Evolutionary conservation across 2,329 filamentous ascomycete genomes (phyloP), one percentile per base, ranked within the genome.

Genomic region (Fusarium globosum): DNA sequence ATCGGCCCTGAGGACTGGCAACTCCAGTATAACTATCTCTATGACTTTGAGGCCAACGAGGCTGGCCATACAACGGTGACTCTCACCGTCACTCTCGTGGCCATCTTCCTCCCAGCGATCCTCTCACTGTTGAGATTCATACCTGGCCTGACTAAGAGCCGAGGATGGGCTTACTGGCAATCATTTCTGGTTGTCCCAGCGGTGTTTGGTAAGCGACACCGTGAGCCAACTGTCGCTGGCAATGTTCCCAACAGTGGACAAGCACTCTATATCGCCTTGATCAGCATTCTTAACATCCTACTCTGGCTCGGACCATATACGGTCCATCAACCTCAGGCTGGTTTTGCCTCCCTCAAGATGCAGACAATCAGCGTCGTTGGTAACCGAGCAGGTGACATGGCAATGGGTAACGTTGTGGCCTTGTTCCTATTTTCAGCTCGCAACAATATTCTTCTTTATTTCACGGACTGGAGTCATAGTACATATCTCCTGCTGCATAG

Each of bases 41-140:
- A 84, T 15, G 85, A 87, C 62, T 88, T 88, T 45, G 87, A 89
- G 56, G 80, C 80, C 68, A 88, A 88, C 42, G 81, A 83, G 55
- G 62, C 41, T 3, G 73, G 78, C 7, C 78, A 80, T 48, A 72
- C 76, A 38, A 55, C 35, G 4, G 45, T 38, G 15, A 42, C 59
- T 3, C 60, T 42, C 18, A 68, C 80, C 28, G 71, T 75, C 26
- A 57, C 81, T 46, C 71, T 79, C 21, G 70, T 82, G 12, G 79
- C 80, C 20, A 74, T 82, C 16, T 75, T 79, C 11, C 72, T 81
- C 23, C 81, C 81, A 7, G 71, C 82, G 20, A 43, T 70, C 11
- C 61, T 81, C 2, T 83, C 82, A 2, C 69, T 83, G 1, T 52
- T 81, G n/a, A 79, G 82, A 20, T 82, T 81, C 68, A n/a, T 84